Conservation (phyloP, 2,329 filamentous ascomycete genomes). For the Fusarium guadeloupense region DNA sequence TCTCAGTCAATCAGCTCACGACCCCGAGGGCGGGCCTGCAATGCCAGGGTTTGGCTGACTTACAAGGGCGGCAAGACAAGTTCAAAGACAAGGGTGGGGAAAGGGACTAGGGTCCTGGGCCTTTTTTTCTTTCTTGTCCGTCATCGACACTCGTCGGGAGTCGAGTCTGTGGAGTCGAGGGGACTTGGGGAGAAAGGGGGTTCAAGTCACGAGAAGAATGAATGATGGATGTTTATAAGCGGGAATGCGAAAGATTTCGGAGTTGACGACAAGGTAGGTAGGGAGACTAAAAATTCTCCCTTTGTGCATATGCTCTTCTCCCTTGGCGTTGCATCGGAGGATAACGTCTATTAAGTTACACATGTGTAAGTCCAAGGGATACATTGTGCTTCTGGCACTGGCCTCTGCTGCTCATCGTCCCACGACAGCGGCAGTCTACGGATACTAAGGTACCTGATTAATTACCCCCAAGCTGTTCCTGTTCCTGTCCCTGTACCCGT, state of each 20-base stretch:
- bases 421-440: conserved; percentile 2
- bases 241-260: conserved; percentile 12
- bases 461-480: background rate
- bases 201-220: conserved; percentile 18
- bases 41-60: conserved; percentile 30
- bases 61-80: conserved; percentile 33
- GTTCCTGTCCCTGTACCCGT: conserved; percentile 2
- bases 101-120: conserved; percentile 24
- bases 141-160: conserved; percentile 7
- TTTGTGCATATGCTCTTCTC: conserved; percentile 1
- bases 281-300: conserved; percentile 13
- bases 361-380: background rate
- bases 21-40: conserved; percentile 18
- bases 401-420: background rate
- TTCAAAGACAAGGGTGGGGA: conserved; percentile 22
- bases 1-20: conserved; percentile 34
- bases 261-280: conserved; percentile 15
- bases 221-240: conserved; percentile 12
- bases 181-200: conserved; percentile 8
- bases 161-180: conserved; percentile 12
- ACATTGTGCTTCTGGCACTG: background rate
- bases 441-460: too few species aligned
- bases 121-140: conserved; percentile 3
- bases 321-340: conserved; percentile 8
- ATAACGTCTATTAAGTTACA: background rate